Percentiles rank a stretch among this genome's conserved stretches.
These are phyloP conservation scores for Effrenium voratum DNA, from an alignment of 73 alveolate species.

Conservation along the genomic window DNA sequence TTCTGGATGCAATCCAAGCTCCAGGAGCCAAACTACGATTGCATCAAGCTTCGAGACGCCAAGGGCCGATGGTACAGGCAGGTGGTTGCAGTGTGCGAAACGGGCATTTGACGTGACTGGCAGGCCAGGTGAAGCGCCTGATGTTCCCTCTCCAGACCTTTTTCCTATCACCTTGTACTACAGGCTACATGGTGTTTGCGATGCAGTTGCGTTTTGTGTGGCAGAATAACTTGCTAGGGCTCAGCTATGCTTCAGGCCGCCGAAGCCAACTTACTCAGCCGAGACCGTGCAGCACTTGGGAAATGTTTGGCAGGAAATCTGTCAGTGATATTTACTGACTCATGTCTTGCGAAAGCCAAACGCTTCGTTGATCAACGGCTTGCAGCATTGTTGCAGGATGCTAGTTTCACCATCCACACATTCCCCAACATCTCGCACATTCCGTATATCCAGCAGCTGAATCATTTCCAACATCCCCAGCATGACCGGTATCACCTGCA, in stretches of 20 bases:
- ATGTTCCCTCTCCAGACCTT: slow-evolving; percentile 85
- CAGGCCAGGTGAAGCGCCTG: slow-evolving; percentile 93
- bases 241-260: too few relatives aligned
- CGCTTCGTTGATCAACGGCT: background rate
- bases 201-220: too few relatives aligned
- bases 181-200: background rate
- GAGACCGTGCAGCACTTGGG: slow-evolving; percentile 37
- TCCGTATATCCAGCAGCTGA: too few relatives aligned
- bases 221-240: too few relatives aligned
- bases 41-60: slow-evolving; percentile 68
- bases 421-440: too few relatives aligned
- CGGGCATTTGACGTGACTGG: background rate
- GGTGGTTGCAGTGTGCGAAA: background rate
- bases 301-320: background rate
- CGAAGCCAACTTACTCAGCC: slow-evolving; percentile 71
- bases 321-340: background rate
- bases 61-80: slow-evolving; percentile 71
- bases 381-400: background rate
- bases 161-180: slow-evolving; percentile 70
- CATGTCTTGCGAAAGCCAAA: background rate
- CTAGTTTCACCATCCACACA: too few relatives aligned
- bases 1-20: background rate
- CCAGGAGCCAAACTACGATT: slow-evolving; percentile 86
- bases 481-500: too few relatives aligned
- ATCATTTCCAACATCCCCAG: too few relatives aligned